Percentiles rank a stretch among this genome's conserved stretches.
Conservation (phyloP, 345 rosid genomes). For the Turnera subulata region DNA sequence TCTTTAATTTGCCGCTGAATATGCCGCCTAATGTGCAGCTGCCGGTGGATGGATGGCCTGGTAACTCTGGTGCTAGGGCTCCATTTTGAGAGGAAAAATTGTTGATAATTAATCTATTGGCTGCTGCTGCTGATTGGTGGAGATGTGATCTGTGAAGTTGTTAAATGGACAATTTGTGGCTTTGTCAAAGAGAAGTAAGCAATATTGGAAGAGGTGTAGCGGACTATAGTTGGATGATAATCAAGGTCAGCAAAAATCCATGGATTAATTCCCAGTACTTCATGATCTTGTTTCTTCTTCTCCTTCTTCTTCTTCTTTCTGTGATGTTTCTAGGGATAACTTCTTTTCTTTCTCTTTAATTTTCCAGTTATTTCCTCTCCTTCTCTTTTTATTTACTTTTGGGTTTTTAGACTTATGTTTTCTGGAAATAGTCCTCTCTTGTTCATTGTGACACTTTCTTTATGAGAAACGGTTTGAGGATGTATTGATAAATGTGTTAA, state of each 20-base stretch:
- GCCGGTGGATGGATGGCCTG: slow-evolving; percentile 80
- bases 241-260: slow-evolving; percentile 23
- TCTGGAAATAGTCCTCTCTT: slow-evolving; percentile 26
- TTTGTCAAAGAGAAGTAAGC: slow-evolving; percentile 1
- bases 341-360: background rate
- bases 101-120: background rate
- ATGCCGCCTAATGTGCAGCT: slow-evolving; percentile 65
- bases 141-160: background rate
- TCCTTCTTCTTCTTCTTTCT: slow-evolving; percentile 2
- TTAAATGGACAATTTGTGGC: background rate
- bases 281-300: background rate
- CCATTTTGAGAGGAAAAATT: slow-evolving; percentile 42
- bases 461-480: slow-evolving; percentile 16
- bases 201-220: background rate
- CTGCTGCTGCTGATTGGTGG: slow-evolving; percentile 6
- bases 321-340: slow-evolving; percentile 11
- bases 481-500: background rate
- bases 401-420: slow-evolving; percentile 7
- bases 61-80: slow-evolving; percentile 59
- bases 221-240: background rate
- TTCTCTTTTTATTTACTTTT: background rate
- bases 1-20: slow-evolving; percentile 77
- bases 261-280: slow-evolving; percentile 8
- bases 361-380: background rate
- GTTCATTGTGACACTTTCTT: slow-evolving; percentile 22